These are phyloP conservation scores for Suillus subalutaceus DNA, from an alignment of 768 basidiomycete species.

Conservation along the genomic window DNA sequence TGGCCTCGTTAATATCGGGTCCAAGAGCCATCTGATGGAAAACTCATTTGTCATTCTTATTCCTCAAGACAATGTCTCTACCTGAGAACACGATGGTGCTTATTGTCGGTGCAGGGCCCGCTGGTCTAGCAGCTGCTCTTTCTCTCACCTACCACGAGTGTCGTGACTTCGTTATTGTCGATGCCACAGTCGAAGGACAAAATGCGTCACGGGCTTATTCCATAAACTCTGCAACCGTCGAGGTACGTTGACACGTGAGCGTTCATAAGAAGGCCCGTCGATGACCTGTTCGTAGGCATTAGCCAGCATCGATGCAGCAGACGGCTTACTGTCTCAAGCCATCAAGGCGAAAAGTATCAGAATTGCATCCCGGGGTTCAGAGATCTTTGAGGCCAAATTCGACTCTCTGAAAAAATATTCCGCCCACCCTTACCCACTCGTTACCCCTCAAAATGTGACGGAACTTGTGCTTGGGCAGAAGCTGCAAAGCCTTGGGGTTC, in stretches of 20 bases:
- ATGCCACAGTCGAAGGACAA: conserved; percentile 30
- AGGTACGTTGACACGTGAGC: conserved; percentile 31
- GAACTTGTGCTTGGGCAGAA: conserved; percentile 43
- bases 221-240: conserved; percentile 51
- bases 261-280: background rate
- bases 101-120: conserved; percentile 54
- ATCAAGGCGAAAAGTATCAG: conserved; percentile 32
- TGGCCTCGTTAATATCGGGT: background rate
- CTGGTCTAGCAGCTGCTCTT: conserved; percentile 49
- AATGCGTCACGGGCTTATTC: conserved; percentile 44
- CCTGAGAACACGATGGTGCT: conserved; percentile 44
- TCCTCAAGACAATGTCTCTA: conserved; percentile 27
- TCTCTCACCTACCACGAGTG: conserved; percentile 41
- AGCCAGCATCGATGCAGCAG: conserved; percentile 39
- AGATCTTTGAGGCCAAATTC: conserved; percentile 36
- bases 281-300: conserved; percentile 41
- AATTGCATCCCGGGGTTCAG: conserved; percentile 34
- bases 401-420: conserved; percentile 41
- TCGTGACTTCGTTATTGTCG: conserved; percentile 39
- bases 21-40: background rate
- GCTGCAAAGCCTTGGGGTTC: conserved; percentile 37
- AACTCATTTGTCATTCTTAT: background rate
- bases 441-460: conserved; percentile 47
- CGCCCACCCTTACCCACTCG: conserved; percentile 45
- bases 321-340: conserved; percentile 32